Base-by-base conservation (phyloP, 2,329 filamentous ascomycete genomes). In the Beauveria scarabaeidicola region DNA sequence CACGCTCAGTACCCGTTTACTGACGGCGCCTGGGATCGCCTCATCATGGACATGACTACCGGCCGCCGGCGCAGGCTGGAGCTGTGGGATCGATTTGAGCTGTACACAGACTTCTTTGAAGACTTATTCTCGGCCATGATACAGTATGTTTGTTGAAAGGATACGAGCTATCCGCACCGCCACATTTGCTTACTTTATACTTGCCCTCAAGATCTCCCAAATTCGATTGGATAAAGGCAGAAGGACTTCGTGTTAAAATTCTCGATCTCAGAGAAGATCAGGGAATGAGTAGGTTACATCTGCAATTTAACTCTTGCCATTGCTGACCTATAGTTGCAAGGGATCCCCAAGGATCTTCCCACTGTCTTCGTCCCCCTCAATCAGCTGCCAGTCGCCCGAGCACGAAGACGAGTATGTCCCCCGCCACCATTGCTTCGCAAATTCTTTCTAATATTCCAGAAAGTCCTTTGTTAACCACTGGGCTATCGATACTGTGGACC, bases 401-500 rank as follows among this genome's bases (percentile, higher is more conserved):
- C n/a, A 9, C 47, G 47, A 44, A 21, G 13, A 51, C 27, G 25
- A 3, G 56, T 58, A 43, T 9, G 56, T 19, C 8, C 13, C 4
- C 25, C 3, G 10, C n/a, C 6, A 21, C 21, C 9, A 15, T 5
- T 4, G 9, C 25, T 21, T 10, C 3, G 2, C 21, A 9, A 3
- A 46, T 17, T 6, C 9, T 5, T 29, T 11, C 36, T 52, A 25
- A 58, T 21, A 3, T 11, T 9, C 3, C 15, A 50, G 13, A 1
- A 5, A 56, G 41, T 25, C 36, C 17, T 23, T 3, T 10, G 1
- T n/a, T 13, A 23, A 44, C 5, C 83, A 86, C 66, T 87, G 84
- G 84, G 81, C 83, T 6, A 78, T 84, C 64, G 76, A 81, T 44
- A 83, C 86, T 25, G 86, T 86, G 63, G 79, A 80, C 1, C 72